Evolutionary conservation across 2,329 filamentous ascomycete species (phyloP), one percentile per base, ranked within the genome.

Genomic region (Westerdykella ornata): DNA sequence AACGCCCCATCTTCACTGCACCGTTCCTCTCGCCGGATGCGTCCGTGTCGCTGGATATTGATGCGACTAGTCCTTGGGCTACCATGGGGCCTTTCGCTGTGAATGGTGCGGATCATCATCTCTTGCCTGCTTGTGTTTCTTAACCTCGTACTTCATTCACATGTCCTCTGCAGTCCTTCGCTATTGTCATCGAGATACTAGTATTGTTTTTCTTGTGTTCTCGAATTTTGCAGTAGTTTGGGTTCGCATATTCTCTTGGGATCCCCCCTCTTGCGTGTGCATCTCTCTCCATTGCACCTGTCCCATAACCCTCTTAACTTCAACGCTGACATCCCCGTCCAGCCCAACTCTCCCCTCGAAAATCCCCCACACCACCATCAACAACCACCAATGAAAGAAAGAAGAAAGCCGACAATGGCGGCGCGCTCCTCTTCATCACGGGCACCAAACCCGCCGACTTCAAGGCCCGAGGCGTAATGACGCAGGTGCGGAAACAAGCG

Each of bases 401-500:
- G 22, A 33, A 47, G 17, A 45, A 45, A 39, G 41, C 41, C 30
- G 38, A 33, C 43, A 42, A 45, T 42, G 41, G 29, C 19, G 36
- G 37, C 43, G 42, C 33, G 26, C 46, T 65, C 29, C 46, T 47
- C 3, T 68, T 62, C 42, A 61, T 68, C 43, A 65, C 60, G 19
- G 58, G 52, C 38, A 58, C 34, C 20, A 54, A 53, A 12, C 63
- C 54, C 17, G 53, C 46, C 4, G 56, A 60, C 13, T 56, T 68
- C 43, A 65, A 57, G 43, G 44, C 57, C 6, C 59, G 50, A 37
- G 46, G 49, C 33, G 47, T 49, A 20, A 65, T 67, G 62, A 60
- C 56, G 14, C 46, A 41, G 22, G 58, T 66, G 28, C 62, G 65
- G 29, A 60, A 60, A 33, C 51, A 53, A 37, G 65, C 64, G 4